phyloP scores from a whole-genome alignment of 1,284 basidiomycete species.

The Ceratobasidium sp. region DNA sequence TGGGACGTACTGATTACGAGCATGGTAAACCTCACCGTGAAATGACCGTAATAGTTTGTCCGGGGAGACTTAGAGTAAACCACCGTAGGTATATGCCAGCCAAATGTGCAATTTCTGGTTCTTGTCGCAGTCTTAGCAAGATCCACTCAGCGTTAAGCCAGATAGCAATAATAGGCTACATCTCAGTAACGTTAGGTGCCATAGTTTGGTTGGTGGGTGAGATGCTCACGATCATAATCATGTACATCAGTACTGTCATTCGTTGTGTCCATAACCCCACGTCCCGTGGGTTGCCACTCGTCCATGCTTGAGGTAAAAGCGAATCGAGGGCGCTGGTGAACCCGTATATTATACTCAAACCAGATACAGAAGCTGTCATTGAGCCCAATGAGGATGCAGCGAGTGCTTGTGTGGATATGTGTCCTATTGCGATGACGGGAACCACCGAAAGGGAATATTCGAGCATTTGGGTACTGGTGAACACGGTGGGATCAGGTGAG shows the following conservation, averaged over 20 bases:
- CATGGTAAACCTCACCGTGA: slow-evolving; percentile 60
- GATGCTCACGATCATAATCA: slow-evolving; percentile 64
- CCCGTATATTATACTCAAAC: slow-evolving; percentile 83
- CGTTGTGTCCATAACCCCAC: slow-evolving; percentile 93
- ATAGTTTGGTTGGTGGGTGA: slow-evolving; percentile 52
- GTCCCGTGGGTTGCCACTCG: slow-evolving; percentile 79
- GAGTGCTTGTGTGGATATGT: slow-evolving; percentile 82
- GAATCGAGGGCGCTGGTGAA: slow-evolving; percentile 89
- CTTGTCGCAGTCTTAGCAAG: slow-evolving; percentile 83
- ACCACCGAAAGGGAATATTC: slow-evolving; percentile 80
- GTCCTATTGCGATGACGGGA: slow-evolving; percentile 85
- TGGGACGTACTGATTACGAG: not conserved
- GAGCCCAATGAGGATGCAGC: slow-evolving; percentile 87
- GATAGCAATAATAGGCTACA: slow-evolving; percentile 70
- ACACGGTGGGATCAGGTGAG: not conserved
- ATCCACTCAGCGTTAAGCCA: slow-evolving; percentile 88
- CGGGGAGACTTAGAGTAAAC: slow-evolving; percentile 85
- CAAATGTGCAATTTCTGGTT: slow-evolving; percentile 82
- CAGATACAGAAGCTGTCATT: slow-evolving; percentile 80
- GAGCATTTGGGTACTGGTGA: slow-evolving; percentile 71
- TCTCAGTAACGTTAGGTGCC: slow-evolving; percentile 39
- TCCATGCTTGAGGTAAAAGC: slow-evolving; percentile 91
- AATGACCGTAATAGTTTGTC: slow-evolving; percentile 81
- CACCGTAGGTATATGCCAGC: slow-evolving; percentile 83
- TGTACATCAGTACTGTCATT: slow-evolving; percentile 76